Base-by-base conservation (phyloP, 768 basidiomycete species). In the Boletus tomentosulus region DNA sequence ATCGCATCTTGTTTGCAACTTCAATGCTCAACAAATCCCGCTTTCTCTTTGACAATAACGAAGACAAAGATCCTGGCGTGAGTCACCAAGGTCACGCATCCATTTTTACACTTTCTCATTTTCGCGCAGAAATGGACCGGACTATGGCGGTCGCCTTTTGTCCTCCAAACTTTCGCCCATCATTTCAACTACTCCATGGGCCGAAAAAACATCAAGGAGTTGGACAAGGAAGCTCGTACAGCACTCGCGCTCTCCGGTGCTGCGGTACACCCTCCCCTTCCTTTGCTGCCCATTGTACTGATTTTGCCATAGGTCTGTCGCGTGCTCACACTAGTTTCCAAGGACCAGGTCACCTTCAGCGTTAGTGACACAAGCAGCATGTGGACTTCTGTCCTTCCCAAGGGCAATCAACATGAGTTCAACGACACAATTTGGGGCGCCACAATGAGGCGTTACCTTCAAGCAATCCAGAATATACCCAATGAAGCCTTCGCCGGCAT, bases 121-220 rank as follows among this genome's bases (percentile, higher is more conserved):
- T 39, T 39, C 16, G 10, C n/a, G 37, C 34, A 51, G 51, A 6
- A 2, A n/a, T 51, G 50, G 50, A 25, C 50, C 3, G 25, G 51
- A 31, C 47, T 58, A 34, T 51, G 51, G 51, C 27, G 27, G 34
- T 25, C 51, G 24, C n/a, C n/a, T 6, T 38, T 52, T 22, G 12
- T 52, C 13, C 51, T 52, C 19, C 51, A 52, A 22, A 46, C 11
- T 2, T 46, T 46, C 33, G 51, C 45, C 0, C 51, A 52, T 15
- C 45, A 52, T n/a, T 52, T 52, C 44, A 52, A 52, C 27, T 52
- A 22, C 7, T 39, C 43, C 3, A 19, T 22, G 6, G 45, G 35
- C 35, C 37, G 13, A 52, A 42, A n/a, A 9, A 41, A 30, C 16
- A 41, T 46, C 27, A 10, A 33, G 4, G 34, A 6, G 15, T 19